Percentiles rank a stretch among this genome's conserved stretches.
Conservation (phyloP, 139 green algal genomes). For the Microglena sp. region DNA sequence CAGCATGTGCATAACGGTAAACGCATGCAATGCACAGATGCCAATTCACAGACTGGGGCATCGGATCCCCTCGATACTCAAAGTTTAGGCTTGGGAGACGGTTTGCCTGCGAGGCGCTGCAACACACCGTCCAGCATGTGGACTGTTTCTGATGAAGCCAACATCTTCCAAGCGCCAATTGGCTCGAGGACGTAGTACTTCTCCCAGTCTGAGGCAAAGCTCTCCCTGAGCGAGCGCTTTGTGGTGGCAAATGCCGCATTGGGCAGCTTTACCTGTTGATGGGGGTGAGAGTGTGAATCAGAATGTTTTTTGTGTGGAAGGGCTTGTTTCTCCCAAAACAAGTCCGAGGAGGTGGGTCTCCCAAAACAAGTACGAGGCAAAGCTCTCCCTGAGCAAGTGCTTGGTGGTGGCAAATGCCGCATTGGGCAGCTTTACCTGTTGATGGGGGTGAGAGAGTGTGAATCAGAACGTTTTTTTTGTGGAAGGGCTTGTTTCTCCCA, state of each 20-base stretch:
- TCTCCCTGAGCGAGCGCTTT: slow-evolving; percentile 43
- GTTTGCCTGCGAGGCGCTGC: slow-evolving; percentile 39
- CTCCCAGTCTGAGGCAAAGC: slow-evolving; percentile 52
- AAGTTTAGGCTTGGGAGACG: no score
- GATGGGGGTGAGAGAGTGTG: no score
- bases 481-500: no score
- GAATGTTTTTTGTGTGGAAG: no score
- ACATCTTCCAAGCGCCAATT: slow-evolving; percentile 47
- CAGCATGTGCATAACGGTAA: slow-evolving; percentile 53
- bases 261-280: slow-evolving; percentile 36
- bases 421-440: slow-evolving; percentile 28
- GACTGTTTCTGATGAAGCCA: slow-evolving; percentile 40
- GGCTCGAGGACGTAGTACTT: slow-evolving; percentile 44
- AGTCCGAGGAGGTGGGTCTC: no score
- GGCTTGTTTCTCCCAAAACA: no score
- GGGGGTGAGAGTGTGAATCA: no score
- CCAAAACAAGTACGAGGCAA: slow-evolving; percentile 44
- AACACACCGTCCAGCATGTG: slow-evolving; percentile 47
- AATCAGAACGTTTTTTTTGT: no score
- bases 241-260: slow-evolving; percentile 29
- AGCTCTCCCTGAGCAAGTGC: slow-evolving; percentile 35
- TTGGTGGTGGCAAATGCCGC: slow-evolving; percentile 49
- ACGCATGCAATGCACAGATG: no score
- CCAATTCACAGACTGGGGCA: no score
- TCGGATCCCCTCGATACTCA: no score